Base-by-base conservation (phyloP, 2,329 filamentous ascomycete species). In the Xylariomycetidae sp. region DNA sequence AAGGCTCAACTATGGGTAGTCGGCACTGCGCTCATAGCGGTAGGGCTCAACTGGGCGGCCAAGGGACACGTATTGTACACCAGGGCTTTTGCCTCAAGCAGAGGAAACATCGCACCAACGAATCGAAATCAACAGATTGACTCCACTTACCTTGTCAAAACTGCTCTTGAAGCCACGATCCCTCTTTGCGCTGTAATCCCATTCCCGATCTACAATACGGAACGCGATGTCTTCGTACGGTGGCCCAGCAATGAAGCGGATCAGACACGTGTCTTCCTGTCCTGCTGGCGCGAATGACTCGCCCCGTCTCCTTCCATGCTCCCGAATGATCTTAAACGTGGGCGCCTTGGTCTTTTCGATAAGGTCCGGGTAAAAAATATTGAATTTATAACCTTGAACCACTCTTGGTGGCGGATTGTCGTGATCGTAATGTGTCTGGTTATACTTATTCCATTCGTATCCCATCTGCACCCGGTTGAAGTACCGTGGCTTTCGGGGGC, bases 381-480 rank as follows among this genome's bases (percentile, higher is more conserved):
- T 97, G 73, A 98, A 98, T 60, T 94, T 96, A 72, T 98, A 98
- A 36, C 92, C 92, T 59, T 98, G 92, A 9, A 98, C 92, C 6
- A 98, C 90, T 64, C 95, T 96, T 16, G 92, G 92, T 2, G 92
- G 92, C 3, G 92, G 92, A 53, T 97, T 96, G 57, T 97, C 90
- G 59, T 96, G 88, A 59, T 97, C 92, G 65, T 98, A 98, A 63
- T 98, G 92, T 10, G 92, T 98, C 64, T 98, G 92, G 56, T 98
- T 98, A 73, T 98, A 98, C 63, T 98, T 98, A 70, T 98, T 98
- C 92, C 92, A 98, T 61, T 98, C 92, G 61, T 97, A 98, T 33
- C 92, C 92, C 86, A 96, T 96, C 61, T 95, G 89, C 29, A 97
- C 89, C 25, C 92, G 83, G 57, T 97, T 97, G 73, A 98, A 98